Evolutionary conservation across 2,329 filamentous ascomycete genomes (phyloP).

Genomic region (Ceratocystis albifundus): DNA sequence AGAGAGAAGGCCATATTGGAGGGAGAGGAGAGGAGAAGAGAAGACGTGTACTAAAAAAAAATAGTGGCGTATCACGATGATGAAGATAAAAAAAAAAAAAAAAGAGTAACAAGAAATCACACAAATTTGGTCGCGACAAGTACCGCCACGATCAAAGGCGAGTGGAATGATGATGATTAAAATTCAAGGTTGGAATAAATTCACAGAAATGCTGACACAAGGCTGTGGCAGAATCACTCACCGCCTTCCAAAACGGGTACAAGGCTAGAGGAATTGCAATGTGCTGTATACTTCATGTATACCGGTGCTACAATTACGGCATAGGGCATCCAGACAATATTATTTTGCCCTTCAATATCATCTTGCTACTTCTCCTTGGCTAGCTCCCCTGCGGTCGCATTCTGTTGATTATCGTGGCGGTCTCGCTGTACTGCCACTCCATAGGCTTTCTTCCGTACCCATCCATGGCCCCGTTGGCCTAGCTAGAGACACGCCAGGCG

Average conservation of each 20-base stretch:
- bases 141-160: too few relatives aligned
- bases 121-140: neutral
- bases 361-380: too few relatives aligned
- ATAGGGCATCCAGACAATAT: too few relatives aligned
- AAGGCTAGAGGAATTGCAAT: too few relatives aligned
- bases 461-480: neutral
- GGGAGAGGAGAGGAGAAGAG: neutral
- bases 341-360: too few relatives aligned
- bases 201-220: neutral
- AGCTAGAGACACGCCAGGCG: slow-evolving; percentile 15
- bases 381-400: too few relatives aligned
- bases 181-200: slow-evolving; percentile 8
- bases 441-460: neutral
- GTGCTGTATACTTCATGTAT: too few relatives aligned
- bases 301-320: too few relatives aligned
- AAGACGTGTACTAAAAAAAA: neutral
- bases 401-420: too few relatives aligned
- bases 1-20: slow-evolving; percentile 55
- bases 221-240: slow-evolving; percentile 18
- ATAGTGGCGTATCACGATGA: neutral
- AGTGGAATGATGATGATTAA: neutral
- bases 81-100: neutral
- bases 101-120: too few relatives aligned
- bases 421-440: neutral
- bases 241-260: slow-evolving; percentile 6